These are phyloP conservation scores for Mycena floridula DNA, from an alignment of 768 basidiomycete genomes.

Conservation along the genomic window DNA sequence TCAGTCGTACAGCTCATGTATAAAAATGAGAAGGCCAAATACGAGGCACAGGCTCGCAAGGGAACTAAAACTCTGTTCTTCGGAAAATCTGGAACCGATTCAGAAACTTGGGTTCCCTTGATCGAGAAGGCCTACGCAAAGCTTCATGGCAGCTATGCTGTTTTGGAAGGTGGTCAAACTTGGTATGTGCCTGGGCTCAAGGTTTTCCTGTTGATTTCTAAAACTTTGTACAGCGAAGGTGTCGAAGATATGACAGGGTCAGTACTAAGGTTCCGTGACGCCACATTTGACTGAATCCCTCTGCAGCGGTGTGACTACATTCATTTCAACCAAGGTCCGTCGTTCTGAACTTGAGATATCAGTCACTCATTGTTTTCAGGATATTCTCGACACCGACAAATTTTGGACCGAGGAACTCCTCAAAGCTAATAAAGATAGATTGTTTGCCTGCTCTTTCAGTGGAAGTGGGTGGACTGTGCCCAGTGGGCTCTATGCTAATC, in stretches of 20 bases:
- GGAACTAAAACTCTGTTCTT: slow-evolving; percentile 45
- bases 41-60: slow-evolving; percentile 37
- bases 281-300: background rate
- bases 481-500: slow-evolving; percentile 33
- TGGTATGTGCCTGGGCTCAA: too few relatives aligned
- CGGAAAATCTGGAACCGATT: slow-evolving; percentile 37
- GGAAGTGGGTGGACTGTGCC: slow-evolving; percentile 21
- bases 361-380: background rate
- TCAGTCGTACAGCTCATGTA: slow-evolving; percentile 35
- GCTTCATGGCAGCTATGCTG: slow-evolving; percentile 36
- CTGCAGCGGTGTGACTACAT: slow-evolving; percentile 36
- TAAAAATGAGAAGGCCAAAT: slow-evolving; percentile 42
- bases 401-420: slow-evolving; percentile 53
- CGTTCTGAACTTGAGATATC: slow-evolving; percentile 13
- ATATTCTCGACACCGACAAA: slow-evolving; percentile 38
- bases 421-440: slow-evolving; percentile 42
- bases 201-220: too few relatives aligned
- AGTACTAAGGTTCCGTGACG: slow-evolving; percentile 3
- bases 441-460: slow-evolving; percentile 44
- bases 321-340: slow-evolving; percentile 35
- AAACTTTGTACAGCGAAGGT: slow-evolving; percentile 29
- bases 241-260: slow-evolving; percentile 56
- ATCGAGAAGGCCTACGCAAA: slow-evolving; percentile 58
- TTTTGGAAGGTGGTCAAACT: slow-evolving; percentile 19
- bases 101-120: slow-evolving; percentile 53